Base-by-base conservation (phyloP, 345 rosid genomes). In the Hevea brasiliensis region DNA sequence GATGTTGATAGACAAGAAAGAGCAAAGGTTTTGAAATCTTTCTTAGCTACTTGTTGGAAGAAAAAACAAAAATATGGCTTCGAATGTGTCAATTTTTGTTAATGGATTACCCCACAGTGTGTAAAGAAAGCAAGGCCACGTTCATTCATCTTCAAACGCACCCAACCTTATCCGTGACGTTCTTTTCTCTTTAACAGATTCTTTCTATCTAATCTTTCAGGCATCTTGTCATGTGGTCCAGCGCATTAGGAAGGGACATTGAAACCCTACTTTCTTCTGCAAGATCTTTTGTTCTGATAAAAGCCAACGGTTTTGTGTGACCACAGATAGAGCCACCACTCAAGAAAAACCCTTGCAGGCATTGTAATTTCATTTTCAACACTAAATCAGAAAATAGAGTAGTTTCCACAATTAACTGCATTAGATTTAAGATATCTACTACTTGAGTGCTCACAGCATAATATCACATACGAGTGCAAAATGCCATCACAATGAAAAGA, bases 71-170 rank as follows among this genome's bases (percentile, higher is more conserved):
- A 8, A 41, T n/a, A n/a, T n/a, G 24, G 18, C 20, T 29, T 65
- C 32, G 51, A 53, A 18, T n/a, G 1, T 1, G 11, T 35, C 6
- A 7, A 6, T 55, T 37, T 20, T 37, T 20, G 11, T 8, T 9
- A 26, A 8, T 26, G 41, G 47, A 47, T 21, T 47, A 7, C 21
- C 55, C 53, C 55, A n/a, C 17, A 12, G 0, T 17, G 65, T 73
- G 77, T 47, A 29, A 67, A 48, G 58, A 1, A 51, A 53, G 17
- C 12, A 1, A 29, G 61, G 73, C 71, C 80, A 79, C 76, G 81
- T 74, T 69, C 54, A 13, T 59, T 17, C 68, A 64, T 41, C 74
- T 35, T 24, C 48, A 3, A 0, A 13, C 71, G 40, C 71, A 71
- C 69, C 68, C 45, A 67, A 54, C 41, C 61, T 60, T 61, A 63